phyloP scores from a whole-genome alignment of 2,329 filamentous ascomycete genomes.

The Amylocarpus encephaloides region DNA sequence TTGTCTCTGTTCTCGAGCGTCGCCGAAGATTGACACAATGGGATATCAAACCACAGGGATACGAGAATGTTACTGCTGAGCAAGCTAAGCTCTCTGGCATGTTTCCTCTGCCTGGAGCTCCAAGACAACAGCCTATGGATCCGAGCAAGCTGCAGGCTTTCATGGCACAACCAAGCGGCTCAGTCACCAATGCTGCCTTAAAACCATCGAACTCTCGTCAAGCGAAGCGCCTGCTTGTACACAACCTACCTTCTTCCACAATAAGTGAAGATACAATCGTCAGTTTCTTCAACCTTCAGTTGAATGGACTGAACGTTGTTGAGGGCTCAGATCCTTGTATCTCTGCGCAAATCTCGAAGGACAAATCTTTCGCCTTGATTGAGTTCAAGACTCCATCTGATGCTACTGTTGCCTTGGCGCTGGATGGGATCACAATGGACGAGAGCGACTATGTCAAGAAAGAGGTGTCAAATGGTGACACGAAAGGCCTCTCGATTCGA shows the following conservation, averaged over 20 bases:
- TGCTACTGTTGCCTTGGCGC: constrained; percentile 81
- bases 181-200: constrained; percentile 63
- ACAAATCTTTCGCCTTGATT: constrained; percentile 73
- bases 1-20: constrained; percentile 74
- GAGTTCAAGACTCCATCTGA: constrained; percentile 87
- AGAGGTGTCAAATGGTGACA: constrained; percentile 44
- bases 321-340: constrained; percentile 78
- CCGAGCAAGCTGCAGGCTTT: constrained; percentile 90
- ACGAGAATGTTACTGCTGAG: constrained; percentile 96
- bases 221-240: constrained; percentile 82
- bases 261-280: constrained; percentile 71
- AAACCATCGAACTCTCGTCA: constrained; percentile 92
- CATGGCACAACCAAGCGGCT: constrained; percentile 78
- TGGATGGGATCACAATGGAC: constrained; percentile 87
- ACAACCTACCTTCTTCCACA: constrained; percentile 64
- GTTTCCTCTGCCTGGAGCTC: constrained; percentile 95
- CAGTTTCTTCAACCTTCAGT: constrained; percentile 89
- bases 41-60: constrained; percentile 98
- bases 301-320: constrained; percentile 93
- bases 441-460: constrained; percentile 54
- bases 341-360: constrained; percentile 73
- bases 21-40: constrained; percentile 94
- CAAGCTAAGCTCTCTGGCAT: constrained; percentile 98
- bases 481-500: constrained; percentile 63
- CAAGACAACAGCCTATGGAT: constrained; percentile 91